Base-by-base conservation (phyloP, 2,329 filamentous ascomycete genomes). In the Ascochyta viciae-villosae region DNA sequence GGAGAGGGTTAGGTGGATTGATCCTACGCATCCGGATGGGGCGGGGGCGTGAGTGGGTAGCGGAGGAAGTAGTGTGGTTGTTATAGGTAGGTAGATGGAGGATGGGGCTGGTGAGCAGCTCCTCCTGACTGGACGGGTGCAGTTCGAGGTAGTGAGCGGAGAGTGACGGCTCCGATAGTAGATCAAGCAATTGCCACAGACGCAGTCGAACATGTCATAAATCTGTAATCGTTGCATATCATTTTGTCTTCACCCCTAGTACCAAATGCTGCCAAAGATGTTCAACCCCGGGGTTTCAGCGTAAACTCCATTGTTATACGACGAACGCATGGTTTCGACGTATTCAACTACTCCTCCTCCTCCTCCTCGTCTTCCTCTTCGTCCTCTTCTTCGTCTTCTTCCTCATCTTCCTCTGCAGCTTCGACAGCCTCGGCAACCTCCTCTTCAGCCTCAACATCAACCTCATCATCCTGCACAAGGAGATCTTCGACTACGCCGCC, bases 401-500 rank as follows among this genome's bases (percentile, higher is more conserved):
- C 67, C 0, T 67, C 67, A 2, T 70, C 69, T 3, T 67, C 68
- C 5, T 66, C 67, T 7, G 67, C 72, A 31, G 72, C 72, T 3
- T 58, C 70, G 10, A 68, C 71, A 5, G 62, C 69, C 27, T 65
- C 72, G 50, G 67, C 72, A 43, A 70, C 72, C 39, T 71, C 72
- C 39, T 70, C 73, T 26, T 68, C 74, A 16, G 64, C 71, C 34
- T 65, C 72, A 16, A 66, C 73, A 34, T 67, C 73, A 6, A 61
- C 73, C 22, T 70, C 74, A 7, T 67, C 69, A 16, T 70, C 73
- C 27, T 64, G 71, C 9, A 71, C 57, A 33, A 68, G 49, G 53
- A 70, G 59, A 50, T 74, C 74, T 38, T 76, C 76, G 31, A 77
- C 77, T 46, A 78, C 74, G 3, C 81, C 82, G 3, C 90, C 89